Base-by-base conservation (phyloP, 768 basidiomycete species). In the Lactarius psammicola region DNA sequence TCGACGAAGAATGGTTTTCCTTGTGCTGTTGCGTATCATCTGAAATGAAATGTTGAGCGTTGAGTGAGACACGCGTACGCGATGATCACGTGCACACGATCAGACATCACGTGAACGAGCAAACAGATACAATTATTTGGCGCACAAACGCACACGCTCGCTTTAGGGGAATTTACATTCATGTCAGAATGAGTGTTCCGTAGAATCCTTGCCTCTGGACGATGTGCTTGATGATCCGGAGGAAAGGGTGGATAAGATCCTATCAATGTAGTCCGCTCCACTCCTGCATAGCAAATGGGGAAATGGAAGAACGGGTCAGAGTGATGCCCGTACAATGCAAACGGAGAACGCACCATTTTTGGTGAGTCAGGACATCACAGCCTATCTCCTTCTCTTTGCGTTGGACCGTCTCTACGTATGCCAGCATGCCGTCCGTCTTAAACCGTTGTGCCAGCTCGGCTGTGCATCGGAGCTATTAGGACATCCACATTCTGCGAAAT, bases 201-300 rank as follows among this genome's bases (percentile, higher is more conserved):
- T 96, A 23, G 94, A 95, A 74, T 94, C 94, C 72, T 87, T 86
- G 33, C 94, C 94, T 64, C 87, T 77, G 18, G 91, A 84, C 10
- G 88, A 91, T 4, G 94, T 95, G 71, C 89, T 91, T 34, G 93
- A 93, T 11, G 92, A 94, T 63, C 94, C 94, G 11, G 91, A 92
- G 9, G 92, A 89, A 26, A 96, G 85, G 18, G 86, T 90, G 46
- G 85, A 85, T 59, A 96, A 78, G 68, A 96, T 94, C 61, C 89
- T 79, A 76, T 96, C 94, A 64, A 94, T 86, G 75, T 95, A 96
- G 72, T 89, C 90, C 28, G 94, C 94, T 40, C 94, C 94, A 68
- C 92, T 94, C 90, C 89, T 92, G 71, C 8, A 70, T 44, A 56
- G 28, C 28, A 57, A 51, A 28, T 56, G 46, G 57, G 17, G 59